Percentiles rank a stretch among this genome's conserved stretches.
Evolutionary conservation across 2,329 filamentous ascomycete genomes (phyloP).

Genomic region (Sporothrix globosa): DNA sequence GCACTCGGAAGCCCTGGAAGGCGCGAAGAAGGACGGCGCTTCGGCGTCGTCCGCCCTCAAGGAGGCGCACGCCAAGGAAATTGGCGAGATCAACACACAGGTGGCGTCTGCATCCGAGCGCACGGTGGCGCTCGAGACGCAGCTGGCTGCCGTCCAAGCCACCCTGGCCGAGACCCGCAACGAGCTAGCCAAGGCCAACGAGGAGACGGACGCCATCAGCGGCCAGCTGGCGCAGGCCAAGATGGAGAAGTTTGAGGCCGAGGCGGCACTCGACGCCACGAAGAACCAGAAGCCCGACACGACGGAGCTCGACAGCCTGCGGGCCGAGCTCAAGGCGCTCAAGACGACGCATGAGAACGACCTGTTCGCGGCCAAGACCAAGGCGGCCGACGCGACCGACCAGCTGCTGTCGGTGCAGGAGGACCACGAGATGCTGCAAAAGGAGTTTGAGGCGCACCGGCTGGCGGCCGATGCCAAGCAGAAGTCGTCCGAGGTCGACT

Average conservation of each 20-base stretch:
- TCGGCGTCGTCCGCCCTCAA: constrained; percentile 44
- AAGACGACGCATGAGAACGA: constrained; percentile 49
- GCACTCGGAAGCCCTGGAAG: constrained; percentile 52
- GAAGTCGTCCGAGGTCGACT: constrained; percentile 63
- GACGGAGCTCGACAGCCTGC: constrained; percentile 56
- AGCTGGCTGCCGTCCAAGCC: constrained; percentile 45
- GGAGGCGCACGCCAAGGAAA: constrained; percentile 43
- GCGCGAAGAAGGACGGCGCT: constrained; percentile 51
- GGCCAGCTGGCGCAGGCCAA: constrained; percentile 62
- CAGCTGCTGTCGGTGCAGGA: constrained; percentile 46
- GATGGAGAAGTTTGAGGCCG: constrained; percentile 62
- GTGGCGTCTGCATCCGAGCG: constrained; percentile 46
- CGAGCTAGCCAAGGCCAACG: constrained; percentile 51
- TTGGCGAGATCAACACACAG: constrained; percentile 47
- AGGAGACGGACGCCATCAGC: constrained; percentile 55
- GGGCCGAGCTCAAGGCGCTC: constrained; percentile 53
- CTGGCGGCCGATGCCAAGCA: constrained; percentile 55
- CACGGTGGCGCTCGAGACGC: constrained; percentile 48
- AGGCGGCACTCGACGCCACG: constrained; percentile 63
- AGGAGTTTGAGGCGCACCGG: constrained; percentile 58
- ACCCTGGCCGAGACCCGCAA: constrained; percentile 47
- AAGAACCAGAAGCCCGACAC: constrained; percentile 61
- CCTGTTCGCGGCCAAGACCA: constrained; percentile 43
- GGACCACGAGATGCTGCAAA: constrained; percentile 54
- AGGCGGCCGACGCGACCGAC: constrained; percentile 46